Conservation (phyloP, 1,284 basidiomycete species). For the Marasmius tenuissimus region DNA sequence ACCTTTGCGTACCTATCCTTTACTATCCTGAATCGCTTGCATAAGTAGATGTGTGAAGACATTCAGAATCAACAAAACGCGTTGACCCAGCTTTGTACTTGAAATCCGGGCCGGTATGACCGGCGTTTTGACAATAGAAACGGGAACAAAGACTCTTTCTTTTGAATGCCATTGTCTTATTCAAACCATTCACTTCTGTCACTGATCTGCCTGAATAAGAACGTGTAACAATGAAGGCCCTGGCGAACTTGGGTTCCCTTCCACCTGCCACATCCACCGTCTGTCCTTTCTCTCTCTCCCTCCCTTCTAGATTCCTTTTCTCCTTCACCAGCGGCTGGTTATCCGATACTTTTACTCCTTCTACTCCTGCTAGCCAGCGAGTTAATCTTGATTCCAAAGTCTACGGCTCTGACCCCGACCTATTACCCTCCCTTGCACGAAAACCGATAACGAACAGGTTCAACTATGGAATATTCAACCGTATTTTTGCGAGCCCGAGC, state of each 20-base stretch:
- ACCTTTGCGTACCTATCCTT: conserved; percentile 59
- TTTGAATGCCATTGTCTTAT: too few species aligned
- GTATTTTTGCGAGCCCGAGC: neutral
- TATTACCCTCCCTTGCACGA: neutral
- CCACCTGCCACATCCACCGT: neutral
- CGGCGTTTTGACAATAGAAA: neutral
- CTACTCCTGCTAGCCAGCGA: neutral
- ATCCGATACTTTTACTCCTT: neutral
- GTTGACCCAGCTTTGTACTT: neutral
- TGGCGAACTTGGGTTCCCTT: too few species aligned
- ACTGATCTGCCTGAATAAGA: too few species aligned
- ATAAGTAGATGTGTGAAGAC: conserved; percentile 12
- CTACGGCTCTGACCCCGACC: neutral
- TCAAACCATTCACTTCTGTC: too few species aligned
- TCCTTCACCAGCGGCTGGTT: neutral
- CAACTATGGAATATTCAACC: neutral
- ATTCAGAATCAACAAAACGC: too few species aligned
- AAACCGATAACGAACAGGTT: neutral
- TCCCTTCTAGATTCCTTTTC: neutral
- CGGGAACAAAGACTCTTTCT: too few species aligned
- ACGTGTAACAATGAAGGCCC: too few species aligned
- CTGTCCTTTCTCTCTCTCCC: neutral
- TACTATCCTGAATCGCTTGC: conserved; percentile 50
- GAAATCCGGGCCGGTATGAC: neutral
- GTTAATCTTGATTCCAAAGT: neutral